These are phyloP conservation scores for Thermochaetoides dissita DNA, from an alignment of 2,329 filamentous ascomycete species.

Conservation along the genomic window DNA sequence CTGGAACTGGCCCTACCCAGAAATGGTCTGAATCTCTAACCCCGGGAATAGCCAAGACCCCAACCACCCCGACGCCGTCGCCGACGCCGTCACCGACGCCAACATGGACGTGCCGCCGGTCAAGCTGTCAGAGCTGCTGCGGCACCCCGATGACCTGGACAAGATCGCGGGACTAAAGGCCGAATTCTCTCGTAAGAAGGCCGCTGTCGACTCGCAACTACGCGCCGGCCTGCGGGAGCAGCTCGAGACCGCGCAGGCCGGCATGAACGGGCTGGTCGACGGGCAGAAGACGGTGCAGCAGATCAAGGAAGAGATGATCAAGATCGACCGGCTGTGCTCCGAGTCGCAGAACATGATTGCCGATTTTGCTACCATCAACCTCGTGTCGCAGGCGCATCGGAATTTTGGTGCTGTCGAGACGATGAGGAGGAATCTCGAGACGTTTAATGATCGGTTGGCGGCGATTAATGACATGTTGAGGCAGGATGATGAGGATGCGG, in stretches of 20 bases:
- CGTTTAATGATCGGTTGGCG: slow-evolving; percentile 64
- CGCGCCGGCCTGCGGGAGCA: slow-evolving; percentile 80
- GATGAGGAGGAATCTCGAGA: slow-evolving; percentile 84
- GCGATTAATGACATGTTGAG: slow-evolving; percentile 65
- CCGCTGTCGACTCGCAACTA: slow-evolving; percentile 77
- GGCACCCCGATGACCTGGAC: slow-evolving; percentile 92
- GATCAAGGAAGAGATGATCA: slow-evolving; percentile 97
- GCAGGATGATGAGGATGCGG: slow-evolving; percentile 71
- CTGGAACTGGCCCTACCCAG: too few species aligned
- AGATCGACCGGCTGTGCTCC: slow-evolving; percentile 92
- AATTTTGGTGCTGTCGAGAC: slow-evolving; percentile 90
- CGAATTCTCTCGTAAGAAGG: slow-evolving; percentile 90
- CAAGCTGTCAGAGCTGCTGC: slow-evolving; percentile 83
- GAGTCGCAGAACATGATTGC: slow-evolving; percentile 96
- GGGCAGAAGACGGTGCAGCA: slow-evolving; percentile 82
- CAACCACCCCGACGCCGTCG: not conserved
- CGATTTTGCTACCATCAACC: slow-evolving; percentile 86
- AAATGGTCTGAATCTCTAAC: too few species aligned
- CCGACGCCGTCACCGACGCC: not conserved
- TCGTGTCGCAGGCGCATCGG: slow-evolving; percentile 84
- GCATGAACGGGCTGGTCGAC: slow-evolving; percentile 77
- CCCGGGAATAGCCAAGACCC: too few species aligned
- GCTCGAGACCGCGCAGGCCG: slow-evolving; percentile 83
- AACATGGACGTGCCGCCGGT: slow-evolving; percentile 54
- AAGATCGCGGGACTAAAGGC: slow-evolving; percentile 82